Evolutionary conservation across 768 basidiomycete species (phyloP).

Genomic region (Plicaturopsis crispa): DNA sequence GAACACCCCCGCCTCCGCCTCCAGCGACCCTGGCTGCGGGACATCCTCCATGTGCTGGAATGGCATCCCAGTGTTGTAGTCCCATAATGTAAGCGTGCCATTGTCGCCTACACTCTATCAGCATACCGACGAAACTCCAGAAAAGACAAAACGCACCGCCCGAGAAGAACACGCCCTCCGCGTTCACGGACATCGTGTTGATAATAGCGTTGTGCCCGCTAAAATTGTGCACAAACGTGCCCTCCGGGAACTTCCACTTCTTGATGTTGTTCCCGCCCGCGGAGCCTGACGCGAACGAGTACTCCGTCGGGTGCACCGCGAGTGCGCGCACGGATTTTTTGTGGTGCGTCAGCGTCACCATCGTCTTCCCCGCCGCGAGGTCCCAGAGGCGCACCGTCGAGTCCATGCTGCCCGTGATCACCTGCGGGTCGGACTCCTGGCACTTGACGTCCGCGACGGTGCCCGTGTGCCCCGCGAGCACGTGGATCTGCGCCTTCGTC

Average conservation of each 20-base stretch:
- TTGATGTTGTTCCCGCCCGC: conserved; percentile 99
- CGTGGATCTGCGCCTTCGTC: conserved; percentile 92
- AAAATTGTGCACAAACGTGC: conserved; percentile 94
- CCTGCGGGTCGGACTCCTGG: conserved; percentile 96
- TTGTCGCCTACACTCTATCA: conserved; percentile 62
- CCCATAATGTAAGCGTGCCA: conserved; percentile 88
- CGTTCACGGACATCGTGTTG: conserved; percentile 89
- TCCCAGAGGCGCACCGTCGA: conserved; percentile 96
- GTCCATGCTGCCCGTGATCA: conserved; percentile 98
- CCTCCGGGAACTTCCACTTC: conserved; percentile 99
- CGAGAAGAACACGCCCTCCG: conserved; percentile 95
- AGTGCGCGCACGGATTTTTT: conserved; percentile 95
- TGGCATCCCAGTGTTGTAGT: conserved; percentile 88
- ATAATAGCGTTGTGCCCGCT: conserved; percentile 95
- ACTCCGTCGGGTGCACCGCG: conserved; percentile 94
- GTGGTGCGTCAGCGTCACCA: conserved; percentile 97
- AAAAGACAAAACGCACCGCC: conserved; percentile 54
- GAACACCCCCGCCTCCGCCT: conserved; percentile 95
- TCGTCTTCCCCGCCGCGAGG: conserved; percentile 94
- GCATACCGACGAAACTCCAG: neutral
- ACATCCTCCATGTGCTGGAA: conserved; percentile 94
- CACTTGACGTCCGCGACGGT: conserved; percentile 95
- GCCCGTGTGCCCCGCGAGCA: conserved; percentile 87
- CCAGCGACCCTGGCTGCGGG: conserved; percentile 95
- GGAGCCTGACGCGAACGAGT: conserved; percentile 91